These are phyloP conservation scores for Cephaloascus albidus DNA, from an alignment of 805 yeast species.

Conservation along the genomic window DNA sequence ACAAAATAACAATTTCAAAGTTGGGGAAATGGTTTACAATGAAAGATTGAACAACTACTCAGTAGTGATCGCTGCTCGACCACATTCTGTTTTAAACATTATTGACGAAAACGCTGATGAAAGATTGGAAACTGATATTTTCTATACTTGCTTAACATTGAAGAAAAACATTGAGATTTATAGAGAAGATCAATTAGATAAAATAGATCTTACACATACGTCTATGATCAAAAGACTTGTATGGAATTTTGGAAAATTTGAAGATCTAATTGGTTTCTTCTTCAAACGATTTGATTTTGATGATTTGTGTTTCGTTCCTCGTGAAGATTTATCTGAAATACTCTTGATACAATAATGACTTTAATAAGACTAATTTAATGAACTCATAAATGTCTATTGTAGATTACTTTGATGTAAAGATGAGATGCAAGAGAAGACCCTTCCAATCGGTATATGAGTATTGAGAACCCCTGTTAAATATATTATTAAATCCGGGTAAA, in stretches of 20 bases:
- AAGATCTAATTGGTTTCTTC: neutral
- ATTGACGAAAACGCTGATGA: neutral
- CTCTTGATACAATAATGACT: too few relatives aligned
- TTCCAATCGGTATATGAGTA: too few relatives aligned
- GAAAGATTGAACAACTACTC: neutral
- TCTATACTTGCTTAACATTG: neutral
- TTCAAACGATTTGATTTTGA: neutral
- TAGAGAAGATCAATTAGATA: neutral
- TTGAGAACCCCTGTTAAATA: too few relatives aligned
- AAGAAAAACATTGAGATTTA: neutral
- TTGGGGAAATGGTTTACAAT: neutral
- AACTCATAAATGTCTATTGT: too few relatives aligned
- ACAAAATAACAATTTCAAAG: neutral
- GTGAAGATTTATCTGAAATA: neutral
- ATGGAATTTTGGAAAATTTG: neutral
- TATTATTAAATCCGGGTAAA: too few relatives aligned
- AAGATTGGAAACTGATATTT: neutral
- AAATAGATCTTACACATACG: neutral
- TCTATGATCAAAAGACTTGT: neutral
- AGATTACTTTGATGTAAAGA: too few relatives aligned
- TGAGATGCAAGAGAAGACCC: too few relatives aligned
- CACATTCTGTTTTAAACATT: neutral
- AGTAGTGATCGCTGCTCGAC: neutral
- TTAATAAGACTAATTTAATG: too few relatives aligned
- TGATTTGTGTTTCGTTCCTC: neutral